Evolutionary conservation across 2,329 filamentous ascomycete species (phyloP).

Genomic region (Aspergillus carbonarius): DNA sequence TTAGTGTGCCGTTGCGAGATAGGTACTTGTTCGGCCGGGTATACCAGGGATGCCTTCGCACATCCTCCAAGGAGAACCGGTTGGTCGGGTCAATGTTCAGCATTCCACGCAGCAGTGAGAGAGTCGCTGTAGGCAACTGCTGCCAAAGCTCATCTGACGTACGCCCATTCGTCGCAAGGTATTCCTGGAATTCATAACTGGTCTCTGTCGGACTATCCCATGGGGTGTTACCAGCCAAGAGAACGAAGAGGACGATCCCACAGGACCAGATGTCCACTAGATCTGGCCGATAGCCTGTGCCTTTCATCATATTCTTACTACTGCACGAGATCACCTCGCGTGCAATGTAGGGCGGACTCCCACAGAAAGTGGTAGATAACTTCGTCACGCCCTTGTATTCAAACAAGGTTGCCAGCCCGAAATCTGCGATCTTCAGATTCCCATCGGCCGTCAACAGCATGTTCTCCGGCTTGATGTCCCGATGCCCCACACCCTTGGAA

Average conservation of each 20-base stretch:
- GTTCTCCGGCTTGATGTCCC: constrained; percentile 92
- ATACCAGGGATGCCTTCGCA: constrained; percentile 93
- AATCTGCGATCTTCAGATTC: constrained; percentile 91
- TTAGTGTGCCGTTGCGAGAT: constrained; percentile 68
- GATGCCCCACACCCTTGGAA: constrained; percentile 89
- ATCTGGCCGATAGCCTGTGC: constrained; percentile 61
- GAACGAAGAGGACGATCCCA: constrained; percentile 93
- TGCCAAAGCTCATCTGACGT: constrained; percentile 85
- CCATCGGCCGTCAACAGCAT: constrained; percentile 83
- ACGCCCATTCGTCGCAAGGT: constrained; percentile 73
- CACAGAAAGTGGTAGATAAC: constrained; percentile 83
- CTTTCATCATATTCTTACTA: constrained; percentile 50
- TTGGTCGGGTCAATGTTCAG: constrained; percentile 73
- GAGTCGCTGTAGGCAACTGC: constrained; percentile 68
- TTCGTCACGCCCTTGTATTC: constrained; percentile 83
- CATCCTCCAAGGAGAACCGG: constrained; percentile 81
- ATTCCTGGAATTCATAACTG: constrained; percentile 92
- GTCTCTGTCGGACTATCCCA: constrained; percentile 88
- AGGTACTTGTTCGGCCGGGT: constrained; percentile 78
- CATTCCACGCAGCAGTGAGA: constrained; percentile 89
- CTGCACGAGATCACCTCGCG: constrained; percentile 73
- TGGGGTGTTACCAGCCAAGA: constrained; percentile 92
- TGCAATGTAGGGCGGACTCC: constrained; percentile 94
- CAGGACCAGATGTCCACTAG: constrained; percentile 95
- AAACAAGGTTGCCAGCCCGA: constrained; percentile 92